Percentiles rank a stretch among this genome's conserved stretches.
These are phyloP conservation scores for Microbotryum violaceum DNA, from an alignment of 1,284 basidiomycete species.

Conservation along the genomic window DNA sequence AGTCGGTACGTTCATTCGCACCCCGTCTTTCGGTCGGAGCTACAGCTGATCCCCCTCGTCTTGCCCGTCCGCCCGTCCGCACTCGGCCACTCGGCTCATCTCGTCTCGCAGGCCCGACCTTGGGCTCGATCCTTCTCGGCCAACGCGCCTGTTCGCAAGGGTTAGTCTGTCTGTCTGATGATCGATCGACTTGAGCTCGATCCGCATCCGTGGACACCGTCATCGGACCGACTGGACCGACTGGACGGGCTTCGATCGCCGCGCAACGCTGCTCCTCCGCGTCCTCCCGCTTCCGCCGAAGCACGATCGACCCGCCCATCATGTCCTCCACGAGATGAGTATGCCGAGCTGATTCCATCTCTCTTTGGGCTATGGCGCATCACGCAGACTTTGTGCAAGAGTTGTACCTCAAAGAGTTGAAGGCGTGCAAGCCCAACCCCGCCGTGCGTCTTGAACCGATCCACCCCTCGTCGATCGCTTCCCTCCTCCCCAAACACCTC, in stretches of 20 bases:
- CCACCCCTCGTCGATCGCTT: neutral
- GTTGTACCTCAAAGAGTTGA: conserved; percentile 45
- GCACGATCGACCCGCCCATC: neutral
- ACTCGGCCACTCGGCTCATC: neutral
- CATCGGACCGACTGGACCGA: neutral
- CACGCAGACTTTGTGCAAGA: conserved; percentile 44
- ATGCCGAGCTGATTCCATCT: neutral
- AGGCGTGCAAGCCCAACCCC: conserved; percentile 45
- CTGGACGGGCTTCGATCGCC: neutral
- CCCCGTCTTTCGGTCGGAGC: too few relatives aligned
- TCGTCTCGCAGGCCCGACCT: conserved; percentile 17
- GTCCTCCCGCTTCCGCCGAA: too few relatives aligned
- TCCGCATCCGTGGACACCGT: neutral
- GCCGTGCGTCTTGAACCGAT: conserved; percentile 32
- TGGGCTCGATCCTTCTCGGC: conserved; percentile 24
- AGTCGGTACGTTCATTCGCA: conserved; percentile 9
- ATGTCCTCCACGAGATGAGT: neutral
- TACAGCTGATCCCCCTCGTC: neutral
- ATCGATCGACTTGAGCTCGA: neutral
- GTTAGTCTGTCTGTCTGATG: neutral
- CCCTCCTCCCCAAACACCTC: neutral
- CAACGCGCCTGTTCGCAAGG: conserved; percentile 21
- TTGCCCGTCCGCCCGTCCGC: neutral
- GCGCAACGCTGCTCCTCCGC: too few relatives aligned
- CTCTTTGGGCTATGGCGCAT: neutral